Base-by-base conservation (phyloP, 2,329 filamentous ascomycete species). In the Sporothrix mexicana region DNA sequence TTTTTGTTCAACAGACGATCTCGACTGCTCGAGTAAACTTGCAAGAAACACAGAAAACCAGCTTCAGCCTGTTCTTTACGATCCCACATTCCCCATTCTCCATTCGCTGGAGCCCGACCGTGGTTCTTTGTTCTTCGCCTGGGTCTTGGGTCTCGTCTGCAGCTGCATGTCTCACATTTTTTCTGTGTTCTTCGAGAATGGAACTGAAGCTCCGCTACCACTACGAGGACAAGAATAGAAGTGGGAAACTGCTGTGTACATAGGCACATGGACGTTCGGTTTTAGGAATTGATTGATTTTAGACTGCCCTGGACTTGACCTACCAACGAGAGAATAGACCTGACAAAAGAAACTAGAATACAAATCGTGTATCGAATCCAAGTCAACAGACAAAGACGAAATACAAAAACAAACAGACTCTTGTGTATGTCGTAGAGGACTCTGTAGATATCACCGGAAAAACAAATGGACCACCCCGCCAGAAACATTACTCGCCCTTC, bases 91-190 rank as follows among this genome's bases (percentile, higher is more conserved):
- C 47, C n/a, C 47, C n/a, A n/a, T 15, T n/a, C 59, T 45, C 17
- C 59, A 62, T 62, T 45, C n/a, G 36, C 30, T 20, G 36, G 30
- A 36, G 30, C 5, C 30, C 30, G 30, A 36, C 30, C 30, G 7
- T 45, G 36, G 41, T 10, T 45, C 36, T 41, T 41, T 10, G 15
- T 45, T 62, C 23, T 36, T 53, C n/a, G n/a, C 7, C 7, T 23
- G 3, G 47, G 61, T 64, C 61, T 62, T 43, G 45, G 61, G n/a
- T 47, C 12, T 25, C 41, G 61, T 66, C n/a, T 66, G 43, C 61
- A 47, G 61, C 61, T 66, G 61, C 61, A 64, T 64, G 61, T 47
- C 61, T 64, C 61, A 47, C n/a, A 45, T 47, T 47, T 15, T 23
- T 10, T 59, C 55, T 59, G 55, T 10, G 2, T 13, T 36, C 30